Base-by-base conservation (phyloP, 257 asterid species). In the Solanum medicagineum region DNA sequence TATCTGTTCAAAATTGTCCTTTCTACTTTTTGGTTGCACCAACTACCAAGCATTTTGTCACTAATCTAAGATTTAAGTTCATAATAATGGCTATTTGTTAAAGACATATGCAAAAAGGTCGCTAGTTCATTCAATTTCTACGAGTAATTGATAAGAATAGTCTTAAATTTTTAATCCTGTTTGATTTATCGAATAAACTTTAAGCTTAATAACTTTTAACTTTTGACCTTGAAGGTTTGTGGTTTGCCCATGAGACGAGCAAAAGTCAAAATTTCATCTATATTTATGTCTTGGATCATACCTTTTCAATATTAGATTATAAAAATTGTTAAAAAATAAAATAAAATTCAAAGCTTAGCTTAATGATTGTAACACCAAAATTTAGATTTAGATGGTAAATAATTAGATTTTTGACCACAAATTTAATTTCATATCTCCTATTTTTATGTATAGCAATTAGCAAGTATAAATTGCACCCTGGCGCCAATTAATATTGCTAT, bases 141-240 rank as follows among this genome's bases (percentile, higher is more conserved):
- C 0, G 36, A 32, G 36, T 2, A 32, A 32, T 32, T 32, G 36
- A 2, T 32, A 32, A 32, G 2, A 55, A 2, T 7, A 19, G 4
- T 1, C 0, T 0, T 57, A 6, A 57, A 57, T 13, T 20, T 57
- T 57, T 20, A 13, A 3, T 8, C 26, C 26, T 0, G 2, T 19
- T 57, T 57, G 65, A 8, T 0, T 8, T 1, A 57, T 57, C 2
- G 13, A 20, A 0, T 19, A 20, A 57, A 11, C 3, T 14, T 57
- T 47, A 7, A 47, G 11, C 9, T 47, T 47, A 47, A 47, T 3
- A 47, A 47, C 3, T 47, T 47, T 7, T 47, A 2, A 47, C 11
- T 47, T 47, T 47, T 47, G 10, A 47, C 3, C 2, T 47, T 9
- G 51, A 47, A 9, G 51, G 4, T 32, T 32, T 32, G 36, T 3